Evolutionary conservation across 148 eudicot genomes (phyloP).

Genomic region (Euryodendron excelsum): DNA sequence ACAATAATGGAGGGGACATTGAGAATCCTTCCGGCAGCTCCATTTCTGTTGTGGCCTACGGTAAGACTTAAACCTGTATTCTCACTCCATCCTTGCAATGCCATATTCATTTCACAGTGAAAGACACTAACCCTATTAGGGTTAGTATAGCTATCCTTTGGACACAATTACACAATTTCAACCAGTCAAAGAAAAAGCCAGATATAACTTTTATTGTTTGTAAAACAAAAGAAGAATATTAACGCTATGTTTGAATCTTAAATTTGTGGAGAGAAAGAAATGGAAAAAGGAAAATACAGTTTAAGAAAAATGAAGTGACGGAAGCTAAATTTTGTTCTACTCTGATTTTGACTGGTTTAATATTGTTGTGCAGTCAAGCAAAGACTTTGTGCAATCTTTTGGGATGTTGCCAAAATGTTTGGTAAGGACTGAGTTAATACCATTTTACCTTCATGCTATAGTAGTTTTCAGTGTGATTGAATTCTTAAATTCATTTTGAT

Average conservation of each 20-base stretch:
- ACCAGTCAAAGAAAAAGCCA: no score
- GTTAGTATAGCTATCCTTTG: no score
- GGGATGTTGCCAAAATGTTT: neutral
- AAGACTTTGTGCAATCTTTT: neutral
- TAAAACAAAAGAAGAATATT: no score
- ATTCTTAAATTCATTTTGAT: neutral
- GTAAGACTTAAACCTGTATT: neutral
- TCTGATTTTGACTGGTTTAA: neutral
- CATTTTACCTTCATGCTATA: neutral
- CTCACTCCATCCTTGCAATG: neutral
- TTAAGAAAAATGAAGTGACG: no score
- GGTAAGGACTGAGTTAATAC: neutral
- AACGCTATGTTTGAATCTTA: no score
- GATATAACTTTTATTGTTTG: no score
- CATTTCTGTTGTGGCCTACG: neutral
- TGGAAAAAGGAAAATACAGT: no score
- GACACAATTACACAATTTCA: no score
- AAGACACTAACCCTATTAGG: no score
- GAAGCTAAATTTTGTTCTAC: no score
- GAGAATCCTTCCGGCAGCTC: neutral
- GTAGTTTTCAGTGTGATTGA: neutral
- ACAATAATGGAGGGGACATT: neutral
- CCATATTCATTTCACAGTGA: no score
- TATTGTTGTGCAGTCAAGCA: slow-evolving; percentile 5
- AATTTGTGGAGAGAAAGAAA: no score